A percentile compares a stretch with the other conserved stretches of the same genome.
Evolutionary conservation across 176 grass and related monocot genomes (phyloP).

Genomic region (Oryza meridionalis): DNA sequence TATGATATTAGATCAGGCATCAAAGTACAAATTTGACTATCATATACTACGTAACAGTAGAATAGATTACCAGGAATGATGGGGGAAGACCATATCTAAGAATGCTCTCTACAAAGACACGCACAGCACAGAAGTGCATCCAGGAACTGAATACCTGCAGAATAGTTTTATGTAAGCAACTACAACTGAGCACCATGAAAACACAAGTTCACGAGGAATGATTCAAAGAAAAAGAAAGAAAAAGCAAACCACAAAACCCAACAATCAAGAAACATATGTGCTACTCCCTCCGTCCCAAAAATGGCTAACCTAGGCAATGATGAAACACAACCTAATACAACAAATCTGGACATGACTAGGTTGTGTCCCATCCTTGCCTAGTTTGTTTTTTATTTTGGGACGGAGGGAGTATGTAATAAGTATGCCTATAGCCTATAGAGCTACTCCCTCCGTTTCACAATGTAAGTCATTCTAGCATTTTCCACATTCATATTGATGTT

Average conservation of each 20-base stretch:
- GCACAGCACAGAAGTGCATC: constrained; percentile 97
- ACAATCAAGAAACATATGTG: constrained; percentile 28
- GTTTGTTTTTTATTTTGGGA: no score
- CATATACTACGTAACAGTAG: not conserved
- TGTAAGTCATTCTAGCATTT: no score
- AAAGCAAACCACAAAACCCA: not conserved
- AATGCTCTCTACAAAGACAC: constrained; percentile 95
- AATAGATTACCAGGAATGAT: constrained; percentile 66
- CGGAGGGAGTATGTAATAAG: no score
- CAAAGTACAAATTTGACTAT: not conserved
- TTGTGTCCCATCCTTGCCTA: no score
- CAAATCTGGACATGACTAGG: no score
- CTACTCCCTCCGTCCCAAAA: no score
- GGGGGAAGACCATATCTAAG: constrained; percentile 97
- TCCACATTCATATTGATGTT: no score
- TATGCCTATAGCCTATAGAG: not conserved
- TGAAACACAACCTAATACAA: no score
- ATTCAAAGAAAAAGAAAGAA: not conserved
- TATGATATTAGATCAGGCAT: constrained; percentile 26
- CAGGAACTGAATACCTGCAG: constrained; percentile 92
- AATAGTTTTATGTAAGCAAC: not conserved
- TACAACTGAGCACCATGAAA: not conserved
- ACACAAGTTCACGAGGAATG: not conserved
- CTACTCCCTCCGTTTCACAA: no score
- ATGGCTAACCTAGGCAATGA: no score